Evolutionary conservation across 768 basidiomycete genomes (phyloP), one percentile per base, ranked within the genome.

Genomic region (Pisolithus sp.): DNA sequence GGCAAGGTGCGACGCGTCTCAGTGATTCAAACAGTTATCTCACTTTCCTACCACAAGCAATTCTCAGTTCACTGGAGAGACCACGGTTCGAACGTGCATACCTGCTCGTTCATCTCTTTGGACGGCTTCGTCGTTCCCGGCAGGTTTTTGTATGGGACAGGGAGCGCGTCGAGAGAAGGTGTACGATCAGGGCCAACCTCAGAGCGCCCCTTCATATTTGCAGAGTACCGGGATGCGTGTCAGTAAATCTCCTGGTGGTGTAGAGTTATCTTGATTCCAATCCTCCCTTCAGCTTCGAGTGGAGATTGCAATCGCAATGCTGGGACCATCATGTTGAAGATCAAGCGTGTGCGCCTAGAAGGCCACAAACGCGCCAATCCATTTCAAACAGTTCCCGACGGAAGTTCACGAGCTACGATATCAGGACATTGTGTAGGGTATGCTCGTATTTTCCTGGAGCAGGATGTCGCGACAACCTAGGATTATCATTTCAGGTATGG

Each of bases 41-140:
- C 38, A 60, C 40, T 43, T 23, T 24, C 18, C 21, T 51, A 24
- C 49, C 24, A 34, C 56, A 86, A 34, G 84, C 63, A 56, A 5
- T 87, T 87, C 62, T 69, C 72, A 4, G 76, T 87, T 0, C 75
- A 80, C 57, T 88, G 85, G 86, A 73, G 71, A 38, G 85, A 88
- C 59, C 70, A 76, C 50, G 84, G 78, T 30, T 72, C 78, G 36
- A 62, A 62, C 26, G 62, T 79, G 6, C 74, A 79, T 49, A 79
- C 81, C 4, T 84, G 81, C 52, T 68, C 76, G 0, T 86, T 76
- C 59, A 79, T 89, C 20, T 72, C 70, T n/a, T 66, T 88, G 7
- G 86, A 88, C 59, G 85, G 84, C 3, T 72, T 77, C 48, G 66
- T 73, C 3, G 79, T 82, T 2, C 79, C 86, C 1, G 86, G 85